A percentile compares a stretch with the other conserved stretches of the same genome.
phyloP scores from a whole-genome alignment of 2,329 filamentous ascomycete genomes.

The Fusarium paranaense region DNA sequence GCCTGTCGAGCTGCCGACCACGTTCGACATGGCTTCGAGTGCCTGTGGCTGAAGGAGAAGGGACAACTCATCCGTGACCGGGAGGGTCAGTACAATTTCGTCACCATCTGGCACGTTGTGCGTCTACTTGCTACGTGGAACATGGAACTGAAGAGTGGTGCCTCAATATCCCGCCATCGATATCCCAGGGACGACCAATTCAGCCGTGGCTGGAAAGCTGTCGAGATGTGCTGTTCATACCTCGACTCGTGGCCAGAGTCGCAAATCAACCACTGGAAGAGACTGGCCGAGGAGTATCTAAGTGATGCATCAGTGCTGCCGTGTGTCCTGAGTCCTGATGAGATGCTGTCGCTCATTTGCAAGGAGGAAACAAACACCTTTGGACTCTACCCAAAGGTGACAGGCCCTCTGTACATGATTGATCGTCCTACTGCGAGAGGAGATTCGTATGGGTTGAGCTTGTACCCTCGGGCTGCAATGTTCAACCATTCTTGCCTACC shows the following conservation, averaged over 20 bases:
- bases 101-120: constrained; percentile 45
- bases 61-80: constrained; percentile 24
- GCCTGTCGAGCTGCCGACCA: constrained; percentile 36
- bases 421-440: constrained; percentile 30
- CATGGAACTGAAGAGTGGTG: constrained; percentile 24
- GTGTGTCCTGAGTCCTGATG: constrained; percentile 20
- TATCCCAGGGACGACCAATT: constrained; percentile 32
- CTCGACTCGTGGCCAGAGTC: constrained; percentile 45
- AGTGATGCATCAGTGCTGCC: constrained; percentile 31
- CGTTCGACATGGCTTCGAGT: constrained; percentile 43
- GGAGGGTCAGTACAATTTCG: constrained; percentile 44
- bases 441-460: constrained; percentile 40
- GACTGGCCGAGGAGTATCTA: constrained; percentile 39
- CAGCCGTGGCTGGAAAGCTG: constrained; percentile 41
- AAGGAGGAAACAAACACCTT: constrained; percentile 48
- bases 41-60: constrained; percentile 39
- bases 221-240: constrained; percentile 44
- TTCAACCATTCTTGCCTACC: constrained; percentile 48
- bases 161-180: background rate
- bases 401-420: constrained; percentile 33
- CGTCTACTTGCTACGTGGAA: constrained; percentile 43
- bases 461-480: constrained; percentile 45
- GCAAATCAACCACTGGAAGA: constrained; percentile 43
- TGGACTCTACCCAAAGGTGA: constrained; percentile 41
- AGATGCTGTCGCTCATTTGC: constrained; percentile 42